Evolutionary conservation across 345 rosid species (phyloP), one percentile per base, ranked within the genome.

Genomic region (Eucalyptus erythrocorys): DNA sequence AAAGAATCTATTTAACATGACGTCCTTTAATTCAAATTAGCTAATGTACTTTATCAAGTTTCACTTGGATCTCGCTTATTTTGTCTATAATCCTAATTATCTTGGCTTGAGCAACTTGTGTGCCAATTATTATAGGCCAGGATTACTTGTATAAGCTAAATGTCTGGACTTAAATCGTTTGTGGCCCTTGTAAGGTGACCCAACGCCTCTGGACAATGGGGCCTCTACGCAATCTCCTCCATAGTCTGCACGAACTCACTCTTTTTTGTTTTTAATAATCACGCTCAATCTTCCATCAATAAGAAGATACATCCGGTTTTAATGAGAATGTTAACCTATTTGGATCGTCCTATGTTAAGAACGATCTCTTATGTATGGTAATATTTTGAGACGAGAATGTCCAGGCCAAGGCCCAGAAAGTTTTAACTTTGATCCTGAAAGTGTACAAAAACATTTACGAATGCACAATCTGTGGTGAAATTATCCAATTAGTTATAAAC

Each of bases 211-310:
- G 1, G 66, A 27, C n/a, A 26, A 5, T 27, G 1, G 66, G 66
- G 32, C 66, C 32, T 59, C 16, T 59, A 27, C 1, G 16, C 66
- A 59, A 27, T 26, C 66, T 59, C 14, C 32, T 59, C 66, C 66
- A 27, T 59, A 59, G 6, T 59, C 16, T 5, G 32, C 66, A 5
- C 66, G 6, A 12, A 59, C 8, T 0, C 1, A 59, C 66, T 59
- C 32, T 59, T 27, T 59, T 26, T 27, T 59, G 14, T 11, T 3
- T 27, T 0, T 0, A 59, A 59, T 59, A 12, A 59, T 12, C 15
- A 27, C 0, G 16, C 30, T 2, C 32, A 59, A 59, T 59, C 66
- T 27, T 59, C 66, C 7, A 12, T 26, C 66, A 5, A 27, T 27
- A 59, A 59, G 15, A 59, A 26, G 66, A 27, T 59, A 59, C 32